A percentile compares a stretch with the other conserved stretches of the same genome.
Conservation (phyloP, 2,329 filamentous ascomycete species). For the Colletotrichum falcatum region DNA sequence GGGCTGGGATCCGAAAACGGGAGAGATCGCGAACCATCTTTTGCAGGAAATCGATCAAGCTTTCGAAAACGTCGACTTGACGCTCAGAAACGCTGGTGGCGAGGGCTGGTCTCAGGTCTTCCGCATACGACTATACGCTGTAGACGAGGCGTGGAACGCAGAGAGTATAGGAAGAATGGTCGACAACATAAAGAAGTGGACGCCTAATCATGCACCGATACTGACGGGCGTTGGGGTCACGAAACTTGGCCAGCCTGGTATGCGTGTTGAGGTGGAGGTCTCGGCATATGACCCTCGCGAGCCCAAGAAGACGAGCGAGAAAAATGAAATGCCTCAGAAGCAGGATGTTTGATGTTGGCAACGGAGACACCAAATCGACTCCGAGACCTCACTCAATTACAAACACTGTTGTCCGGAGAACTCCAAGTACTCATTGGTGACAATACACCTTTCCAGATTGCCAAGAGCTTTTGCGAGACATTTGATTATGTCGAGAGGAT, state of each 20-base stretch:
- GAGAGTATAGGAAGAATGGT: slow-evolving; percentile 49
- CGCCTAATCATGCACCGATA: slow-evolving; percentile 56
- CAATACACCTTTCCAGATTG: neutral
- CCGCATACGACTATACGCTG: slow-evolving; percentile 52
- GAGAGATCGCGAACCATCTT: slow-evolving; percentile 47
- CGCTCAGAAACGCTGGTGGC: slow-evolving; percentile 58
- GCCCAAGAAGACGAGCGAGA: neutral
- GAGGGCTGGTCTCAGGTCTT: slow-evolving; percentile 61
- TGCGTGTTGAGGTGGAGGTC: slow-evolving; percentile 62
- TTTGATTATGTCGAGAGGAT: neutral
- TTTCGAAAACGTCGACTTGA: slow-evolving; percentile 61
- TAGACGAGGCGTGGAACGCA: slow-evolving; percentile 44
- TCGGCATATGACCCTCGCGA: slow-evolving; percentile 44
- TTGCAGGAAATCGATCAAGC: slow-evolving; percentile 55
- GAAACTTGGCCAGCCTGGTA: slow-evolving; percentile 53
- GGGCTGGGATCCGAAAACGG: slow-evolving; percentile 36
- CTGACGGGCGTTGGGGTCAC: slow-evolving; percentile 58
- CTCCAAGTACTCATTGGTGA: neutral
- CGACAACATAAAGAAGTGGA: slow-evolving; percentile 54
- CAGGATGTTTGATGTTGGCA: no score
- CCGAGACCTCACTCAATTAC: no score
- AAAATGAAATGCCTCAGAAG: neutral
- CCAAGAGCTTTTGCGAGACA: neutral
- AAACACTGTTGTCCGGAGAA: neutral
- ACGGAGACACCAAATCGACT: neutral